phyloP scores from a whole-genome alignment of 2,329 filamentous ascomycete species.

The Calonectria pteridis region DNA sequence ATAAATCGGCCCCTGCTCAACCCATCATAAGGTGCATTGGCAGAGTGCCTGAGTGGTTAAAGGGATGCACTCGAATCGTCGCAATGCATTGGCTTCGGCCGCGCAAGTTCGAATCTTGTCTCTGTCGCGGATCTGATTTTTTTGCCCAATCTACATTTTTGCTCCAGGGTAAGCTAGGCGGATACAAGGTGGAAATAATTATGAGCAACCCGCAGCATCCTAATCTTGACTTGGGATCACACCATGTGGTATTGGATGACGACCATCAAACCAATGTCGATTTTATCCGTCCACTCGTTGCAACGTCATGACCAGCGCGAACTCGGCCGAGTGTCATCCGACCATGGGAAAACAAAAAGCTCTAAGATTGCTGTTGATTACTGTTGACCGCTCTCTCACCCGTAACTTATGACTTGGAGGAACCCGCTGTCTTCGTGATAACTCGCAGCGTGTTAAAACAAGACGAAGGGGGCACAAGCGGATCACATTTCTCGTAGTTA shows the following conservation, averaged over 20 bases:
- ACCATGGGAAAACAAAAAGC: neutral
- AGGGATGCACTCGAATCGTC: constrained; percentile 12
- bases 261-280: too few relatives aligned
- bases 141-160: neutral
- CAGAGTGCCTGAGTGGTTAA: constrained; percentile 13
- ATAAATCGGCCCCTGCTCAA: neutral
- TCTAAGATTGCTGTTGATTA: too few relatives aligned
- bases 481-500: neutral
- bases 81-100: constrained; percentile 10
- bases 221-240: too few relatives aligned
- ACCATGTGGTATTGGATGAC: too few relatives aligned
- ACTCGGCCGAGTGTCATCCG: neutral
- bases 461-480: neutral
- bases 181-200: neutral
- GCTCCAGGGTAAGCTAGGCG: neutral
- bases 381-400: too few relatives aligned
- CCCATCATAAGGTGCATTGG: neutral
- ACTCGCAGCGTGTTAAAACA: neutral
- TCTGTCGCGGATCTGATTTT: constrained; percentile 6
- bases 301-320: neutral
- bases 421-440: too few relatives aligned
- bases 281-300: neutral
- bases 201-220: too few relatives aligned
- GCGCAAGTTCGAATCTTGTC: constrained; percentile 13
- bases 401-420: too few relatives aligned